Evolutionary conservation across 2,329 filamentous ascomycete genomes (phyloP), one percentile per base, ranked within the genome.

Genomic region (Annulohypoxylon truncatum): DNA sequence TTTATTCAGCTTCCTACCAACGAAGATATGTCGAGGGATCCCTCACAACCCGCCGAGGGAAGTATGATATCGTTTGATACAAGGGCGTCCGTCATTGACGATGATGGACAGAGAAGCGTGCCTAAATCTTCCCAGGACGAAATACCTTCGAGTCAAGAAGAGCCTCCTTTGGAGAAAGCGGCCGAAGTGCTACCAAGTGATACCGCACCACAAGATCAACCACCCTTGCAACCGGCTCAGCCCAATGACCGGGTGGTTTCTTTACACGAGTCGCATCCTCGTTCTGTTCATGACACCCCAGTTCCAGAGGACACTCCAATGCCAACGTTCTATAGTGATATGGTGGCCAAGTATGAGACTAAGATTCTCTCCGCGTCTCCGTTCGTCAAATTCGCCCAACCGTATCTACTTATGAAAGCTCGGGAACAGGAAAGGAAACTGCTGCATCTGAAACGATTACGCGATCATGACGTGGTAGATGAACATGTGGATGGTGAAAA

Each of bases 361-460:
- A 96, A 95, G 75, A 91, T 99, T 46, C 82, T 99, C 4, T 99
- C 96, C 1, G 93, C 94, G 0, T 99, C 96, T 0, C 96, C 96
- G 0, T 98, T 97, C 76, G 96, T 99, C 70, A 95, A 93, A 74
- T 99, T 98, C 75, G 91, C 92, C 69, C 93, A 96, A 75, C 96
- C 96, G 0, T 97, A 98, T 78, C 86, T 98, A 22, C 85, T 99
- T 35, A 96, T 96, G 85, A 93, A 92, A 75, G 92, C 96, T 42
- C 90, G 96, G 52, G 94, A 97, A 76, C 92, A 97, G 75, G 96
- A 99, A 79, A 86, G 92, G 55, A 89, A 92, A 58, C 83, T 99
- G 4, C 87, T 91, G 1, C 93, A 96, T 76, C 84, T 97, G 50
- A 95, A 92, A 75, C 87, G 90, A 53, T 85, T 98, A 9, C 89